These are phyloP conservation scores for Syzygium syzygioides DNA, from an alignment of 441 rosid genomes.

Conservation along the genomic window DNA sequence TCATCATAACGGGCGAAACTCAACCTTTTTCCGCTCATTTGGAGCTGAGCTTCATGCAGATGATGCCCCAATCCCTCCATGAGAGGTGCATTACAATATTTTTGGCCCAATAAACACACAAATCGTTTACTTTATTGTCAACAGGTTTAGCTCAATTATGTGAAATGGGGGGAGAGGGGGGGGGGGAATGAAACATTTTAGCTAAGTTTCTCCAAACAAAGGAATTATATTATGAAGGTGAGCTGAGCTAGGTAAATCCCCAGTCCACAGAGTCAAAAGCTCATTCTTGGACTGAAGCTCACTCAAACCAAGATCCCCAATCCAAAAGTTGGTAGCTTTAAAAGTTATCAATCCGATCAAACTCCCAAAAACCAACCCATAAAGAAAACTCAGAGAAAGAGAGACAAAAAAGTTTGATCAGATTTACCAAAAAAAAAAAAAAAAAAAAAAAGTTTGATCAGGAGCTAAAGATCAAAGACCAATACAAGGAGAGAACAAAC, in stretches of 20 bases:
- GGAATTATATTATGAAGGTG: background rate
- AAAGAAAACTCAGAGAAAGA: background rate
- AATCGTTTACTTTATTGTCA: background rate
- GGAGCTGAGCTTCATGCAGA: background rate
- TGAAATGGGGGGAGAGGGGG: too few species aligned
- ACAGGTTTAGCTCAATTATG: background rate
- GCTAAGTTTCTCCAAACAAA: background rate
- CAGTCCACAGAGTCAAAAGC: background rate
- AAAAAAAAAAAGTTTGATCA: slow-evolving; percentile 7
- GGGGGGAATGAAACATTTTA: background rate
- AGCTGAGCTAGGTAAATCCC: background rate
- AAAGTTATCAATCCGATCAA: slow-evolving; percentile 5
- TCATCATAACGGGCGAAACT: background rate
- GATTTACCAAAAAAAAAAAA: too few species aligned
- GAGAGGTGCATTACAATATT: background rate
- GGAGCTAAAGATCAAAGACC: background rate
- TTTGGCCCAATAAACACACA: background rate
- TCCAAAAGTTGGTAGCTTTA: background rate
- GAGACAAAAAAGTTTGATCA: slow-evolving; percentile 3
- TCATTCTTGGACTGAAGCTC: background rate
- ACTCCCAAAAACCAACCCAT: background rate
- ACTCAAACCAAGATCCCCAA: background rate
- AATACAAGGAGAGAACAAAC: background rate
- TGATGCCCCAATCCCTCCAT: background rate
- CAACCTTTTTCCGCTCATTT: background rate